phyloP scores from a whole-genome alignment of 768 basidiomycete species.

The Auricularia sp. region DNA sequence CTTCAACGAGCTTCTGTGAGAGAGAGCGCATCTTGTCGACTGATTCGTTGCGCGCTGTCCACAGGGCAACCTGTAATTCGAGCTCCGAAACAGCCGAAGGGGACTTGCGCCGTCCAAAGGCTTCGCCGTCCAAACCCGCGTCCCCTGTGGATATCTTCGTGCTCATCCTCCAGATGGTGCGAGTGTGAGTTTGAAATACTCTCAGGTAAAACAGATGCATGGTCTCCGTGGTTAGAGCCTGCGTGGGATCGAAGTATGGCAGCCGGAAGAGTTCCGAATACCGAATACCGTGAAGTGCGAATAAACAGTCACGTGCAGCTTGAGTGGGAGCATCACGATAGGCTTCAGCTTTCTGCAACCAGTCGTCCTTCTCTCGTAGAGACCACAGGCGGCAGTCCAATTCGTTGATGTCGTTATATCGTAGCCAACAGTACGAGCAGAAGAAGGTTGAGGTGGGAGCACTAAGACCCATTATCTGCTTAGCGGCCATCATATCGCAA shows the following conservation, averaged over 20 bases:
- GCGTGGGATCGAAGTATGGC: conserved; percentile 33
- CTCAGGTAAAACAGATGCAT: not conserved
- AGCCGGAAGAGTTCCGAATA: conserved; percentile 23
- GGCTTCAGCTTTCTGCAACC: not conserved
- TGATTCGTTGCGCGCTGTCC: not conserved
- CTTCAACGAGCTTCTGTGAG: not conserved
- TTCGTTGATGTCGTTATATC: not conserved
- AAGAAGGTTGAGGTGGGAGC: not conserved
- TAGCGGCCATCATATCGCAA: conserved; percentile 17
- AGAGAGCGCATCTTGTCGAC: not conserved
- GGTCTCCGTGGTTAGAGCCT: conserved; percentile 16
- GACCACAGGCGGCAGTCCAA: conserved; percentile 1
- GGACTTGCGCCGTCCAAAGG: not conserved
- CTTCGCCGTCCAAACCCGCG: not conserved
- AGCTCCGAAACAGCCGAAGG: not conserved
- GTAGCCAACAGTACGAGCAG: not conserved
- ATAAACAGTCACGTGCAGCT: conserved; percentile 1
- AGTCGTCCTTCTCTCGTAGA: not conserved
- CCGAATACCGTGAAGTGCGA: conserved; percentile 13
- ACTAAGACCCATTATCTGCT: not conserved
- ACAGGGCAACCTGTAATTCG: not conserved
- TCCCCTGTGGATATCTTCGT: not conserved
- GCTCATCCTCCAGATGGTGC: not conserved
- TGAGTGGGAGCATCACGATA: conserved; percentile 5
- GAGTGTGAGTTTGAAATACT: not conserved